Percentiles rank a stretch among this genome's conserved stretches.
These are phyloP conservation scores for Tillandsia leiboldiana DNA, from an alignment of 176 grass and related monocot species.

Conservation along the genomic window DNA sequence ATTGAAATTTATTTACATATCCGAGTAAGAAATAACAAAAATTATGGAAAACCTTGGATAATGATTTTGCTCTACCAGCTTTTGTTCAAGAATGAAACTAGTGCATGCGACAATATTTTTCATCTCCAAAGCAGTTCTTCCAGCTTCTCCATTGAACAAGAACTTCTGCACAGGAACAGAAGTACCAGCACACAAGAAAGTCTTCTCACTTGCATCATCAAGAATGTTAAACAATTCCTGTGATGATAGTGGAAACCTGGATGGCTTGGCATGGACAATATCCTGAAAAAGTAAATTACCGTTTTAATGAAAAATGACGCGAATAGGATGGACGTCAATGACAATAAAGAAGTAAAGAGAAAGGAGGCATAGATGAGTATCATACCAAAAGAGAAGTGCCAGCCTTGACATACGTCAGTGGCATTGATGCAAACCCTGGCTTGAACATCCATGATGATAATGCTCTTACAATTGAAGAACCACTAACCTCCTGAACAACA, in stretches of 20 bases:
- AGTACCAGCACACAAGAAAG: constrained; percentile 67
- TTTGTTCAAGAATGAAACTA: constrained; percentile 81
- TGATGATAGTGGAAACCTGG: constrained; percentile 44
- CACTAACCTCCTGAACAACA: constrained; percentile 55
- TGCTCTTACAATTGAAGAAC: constrained; percentile 46
- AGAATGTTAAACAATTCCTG: constrained; percentile 66
- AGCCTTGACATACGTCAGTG: constrained; percentile 59
- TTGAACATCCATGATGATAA: constrained; percentile 63
- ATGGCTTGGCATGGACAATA: constrained; percentile 46
- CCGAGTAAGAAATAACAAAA: constrained; percentile 3
- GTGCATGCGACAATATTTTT: constrained; percentile 72
- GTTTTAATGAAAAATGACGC: background rate
- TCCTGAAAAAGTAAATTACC: constrained; percentile 31
- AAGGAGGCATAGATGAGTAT: background rate
- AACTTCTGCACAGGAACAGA: constrained; percentile 57
- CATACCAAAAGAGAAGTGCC: constrained; percentile 69
- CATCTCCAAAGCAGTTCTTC: constrained; percentile 64
- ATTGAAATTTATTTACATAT: constrained; percentile 10
- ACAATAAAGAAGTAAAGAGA: constrained; percentile 7
- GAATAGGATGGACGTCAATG: background rate
- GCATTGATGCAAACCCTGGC: constrained; percentile 61
- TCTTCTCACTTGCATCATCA: constrained; percentile 86
- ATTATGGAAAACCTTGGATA: constrained; percentile 3
- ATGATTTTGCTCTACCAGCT: constrained; percentile 43
- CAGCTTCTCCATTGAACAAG: constrained; percentile 64